These are phyloP conservation scores for Cocos nucifera DNA, from an alignment of 176 grass and related monocot species.

Conservation along the genomic window DNA sequence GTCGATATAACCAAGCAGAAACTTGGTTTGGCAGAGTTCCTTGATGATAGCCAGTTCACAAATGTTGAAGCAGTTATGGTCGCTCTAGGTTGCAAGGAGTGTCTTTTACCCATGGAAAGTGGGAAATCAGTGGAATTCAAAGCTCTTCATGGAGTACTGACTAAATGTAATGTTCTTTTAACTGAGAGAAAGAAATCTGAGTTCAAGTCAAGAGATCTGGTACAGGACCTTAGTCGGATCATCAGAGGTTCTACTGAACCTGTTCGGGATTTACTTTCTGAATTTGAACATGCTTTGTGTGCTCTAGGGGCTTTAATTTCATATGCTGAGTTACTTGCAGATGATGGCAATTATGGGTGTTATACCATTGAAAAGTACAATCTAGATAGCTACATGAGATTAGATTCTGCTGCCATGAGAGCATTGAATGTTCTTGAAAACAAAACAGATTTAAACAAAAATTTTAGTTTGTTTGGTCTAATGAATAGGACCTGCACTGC, in stretches of 20 bases:
- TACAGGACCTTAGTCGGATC: constrained; percentile 87
- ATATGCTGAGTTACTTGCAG: constrained; percentile 77
- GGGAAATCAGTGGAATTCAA: constrained; percentile 65
- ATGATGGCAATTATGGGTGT: constrained; percentile 73
- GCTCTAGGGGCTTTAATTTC: constrained; percentile 68
- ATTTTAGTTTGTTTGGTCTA: constrained; percentile 97
- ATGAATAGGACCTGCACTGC: constrained; percentile 97
- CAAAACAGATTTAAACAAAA: constrained; percentile 93
- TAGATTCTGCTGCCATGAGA: constrained; percentile 84
- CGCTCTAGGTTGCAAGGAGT: constrained; percentile 90
- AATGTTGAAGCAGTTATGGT: constrained; percentile 87
- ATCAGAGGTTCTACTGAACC: constrained; percentile 85
- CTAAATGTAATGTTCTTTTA: constrained; percentile 65
- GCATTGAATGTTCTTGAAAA: constrained; percentile 83
- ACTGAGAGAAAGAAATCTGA: constrained; percentile 78
- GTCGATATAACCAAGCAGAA: constrained; percentile 77
- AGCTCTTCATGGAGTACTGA: constrained; percentile 56
- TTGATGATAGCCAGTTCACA: constrained; percentile 83
- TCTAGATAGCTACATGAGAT: constrained; percentile 75
- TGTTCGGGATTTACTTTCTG: constrained; percentile 74
- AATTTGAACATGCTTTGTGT: constrained; percentile 75
- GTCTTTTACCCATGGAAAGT: constrained; percentile 71
- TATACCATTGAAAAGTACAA: constrained; percentile 85
- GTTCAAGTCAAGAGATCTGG: constrained; percentile 79
- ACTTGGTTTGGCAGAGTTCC: constrained; percentile 81